These are phyloP conservation scores for Podosphaera xanthii DNA, from an alignment of 2,329 filamentous ascomycete genomes.

Conservation along the genomic window DNA sequence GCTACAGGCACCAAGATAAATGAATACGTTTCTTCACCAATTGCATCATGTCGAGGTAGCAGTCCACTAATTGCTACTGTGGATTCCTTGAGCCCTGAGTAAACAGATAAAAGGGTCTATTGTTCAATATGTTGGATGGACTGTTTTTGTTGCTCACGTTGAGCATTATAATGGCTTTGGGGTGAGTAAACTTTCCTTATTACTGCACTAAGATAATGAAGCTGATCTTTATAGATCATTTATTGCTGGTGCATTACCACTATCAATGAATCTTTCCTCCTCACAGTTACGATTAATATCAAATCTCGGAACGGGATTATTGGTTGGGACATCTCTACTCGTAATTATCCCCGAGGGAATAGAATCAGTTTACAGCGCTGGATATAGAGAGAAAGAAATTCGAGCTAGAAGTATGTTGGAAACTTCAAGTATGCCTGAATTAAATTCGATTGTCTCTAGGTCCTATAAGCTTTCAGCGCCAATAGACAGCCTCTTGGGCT, in stretches of 20 bases:
- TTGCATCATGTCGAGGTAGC: neutral
- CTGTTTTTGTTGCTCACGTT: conserved; percentile 16
- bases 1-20: no score
- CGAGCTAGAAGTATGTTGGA: neutral
- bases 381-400: conserved; percentile 4
- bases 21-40: neutral
- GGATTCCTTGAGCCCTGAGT: neutral
- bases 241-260: conserved; percentile 69
- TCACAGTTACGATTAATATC: conserved; percentile 77
- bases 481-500: neutral
- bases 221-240: conserved; percentile 45
- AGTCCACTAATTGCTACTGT: conserved; percentile 1
- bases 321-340: conserved; percentile 86
- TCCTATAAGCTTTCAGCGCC: neutral
- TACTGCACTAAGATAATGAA: neutral
- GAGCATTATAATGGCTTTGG: conserved; percentile 31
- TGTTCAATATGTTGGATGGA: conserved; percentile 17
- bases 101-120: neutral
- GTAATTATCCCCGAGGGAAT: conserved; percentile 96
- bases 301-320: conserved; percentile 75
- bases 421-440: neutral
- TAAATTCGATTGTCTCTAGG: neutral
- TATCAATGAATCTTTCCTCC: conserved; percentile 70
- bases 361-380: conserved; percentile 55
- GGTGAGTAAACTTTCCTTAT: conserved; percentile 21